A percentile compares a stretch with the other conserved stretches of the same genome.
Conservation (phyloP, 2,329 filamentous ascomycete genomes). For the Paraconiothyrium brasiliense region DNA sequence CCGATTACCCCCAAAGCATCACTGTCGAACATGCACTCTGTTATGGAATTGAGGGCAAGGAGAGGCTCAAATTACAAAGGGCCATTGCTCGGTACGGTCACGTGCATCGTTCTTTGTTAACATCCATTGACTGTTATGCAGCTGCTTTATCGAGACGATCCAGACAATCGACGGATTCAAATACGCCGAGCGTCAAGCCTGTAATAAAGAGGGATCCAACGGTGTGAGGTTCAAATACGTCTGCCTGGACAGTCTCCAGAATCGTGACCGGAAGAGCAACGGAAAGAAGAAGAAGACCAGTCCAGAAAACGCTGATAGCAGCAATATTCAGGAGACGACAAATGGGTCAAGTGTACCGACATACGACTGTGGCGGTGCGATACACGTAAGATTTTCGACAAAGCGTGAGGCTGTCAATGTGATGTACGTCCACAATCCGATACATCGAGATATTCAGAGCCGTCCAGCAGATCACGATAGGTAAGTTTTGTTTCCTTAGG, state of each 20-base stretch:
- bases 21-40: constrained; percentile 41
- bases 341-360: constrained; percentile 25
- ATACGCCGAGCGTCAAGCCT: constrained; percentile 44
- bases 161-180: constrained; percentile 45
- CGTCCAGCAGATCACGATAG: constrained; percentile 24
- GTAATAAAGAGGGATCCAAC: constrained; percentile 40
- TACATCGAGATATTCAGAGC: constrained; percentile 39
- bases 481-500: constrained; percentile 24
- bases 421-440: constrained; percentile 48
- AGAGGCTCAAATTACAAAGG: constrained; percentile 39
- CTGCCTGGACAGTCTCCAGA: constrained; percentile 46
- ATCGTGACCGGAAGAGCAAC: constrained; percentile 38
- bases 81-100: constrained; percentile 38
- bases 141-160: constrained; percentile 42
- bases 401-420: constrained; percentile 47
- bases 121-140: constrained; percentile 19
- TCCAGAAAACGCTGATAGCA: constrained; percentile 17
- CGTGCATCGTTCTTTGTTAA: constrained; percentile 6
- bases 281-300: constrained; percentile 33
- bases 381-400: constrained; percentile 47
- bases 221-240: constrained; percentile 45
- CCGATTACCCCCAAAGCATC: constrained; percentile 39
- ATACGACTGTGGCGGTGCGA: constrained; percentile 46
- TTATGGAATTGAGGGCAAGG: constrained; percentile 36
- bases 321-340: constrained; percentile 15